Evolutionary conservation across 805 yeast genomes (phyloP), one percentile per base, ranked within the genome.

Genomic region (Deakozyma indianensis): DNA sequence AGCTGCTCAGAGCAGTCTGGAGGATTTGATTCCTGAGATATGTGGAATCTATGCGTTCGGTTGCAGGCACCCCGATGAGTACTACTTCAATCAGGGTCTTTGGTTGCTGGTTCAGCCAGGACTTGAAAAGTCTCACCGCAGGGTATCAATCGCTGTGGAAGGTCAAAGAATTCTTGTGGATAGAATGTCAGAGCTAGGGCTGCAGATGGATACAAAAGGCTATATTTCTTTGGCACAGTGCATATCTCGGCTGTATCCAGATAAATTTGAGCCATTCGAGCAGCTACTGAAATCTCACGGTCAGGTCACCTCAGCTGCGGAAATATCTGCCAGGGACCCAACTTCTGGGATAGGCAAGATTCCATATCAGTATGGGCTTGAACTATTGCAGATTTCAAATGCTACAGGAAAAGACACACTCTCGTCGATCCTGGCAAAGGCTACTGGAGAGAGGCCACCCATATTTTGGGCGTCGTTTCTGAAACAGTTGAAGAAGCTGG

Each of bases 141-240:
- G 38, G 16, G 38, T 4, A 5, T n/a, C 18, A 7, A 32, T 32
- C 5, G 38, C 16, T 7, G 18, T 32, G 11, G 38, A 32, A 32
- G 38, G 18, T 32, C 38, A 32, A n/a, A 9, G 38, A 32, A n/a
- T 32, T 5, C 11, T 32, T 32, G 38, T 32, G 4, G 38, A 32
- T 9, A 9, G 5, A 32, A 32, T 32, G 38, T 14, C 4, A n/a
- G 18, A n/a, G 4, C 38, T 7, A 11, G 18, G 18, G 4, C 9
- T 32, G 18, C 35, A 35, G 2, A 9, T 60, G 4, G 62, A 59
- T 43, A 45, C 55, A 2, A 60, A 61, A 45, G 65, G 65, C 3
- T 47, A 54, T 18, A 46, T 57, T 18, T 56, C 57, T 7, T 42
- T 61, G 29, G 59, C 62, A 3, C 58, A 56, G 41, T 32, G 46